Evolutionary conservation across 768 basidiomycete genomes (phyloP), one percentile per base, ranked within the genome.

Genomic region (Tricholoma flavovirens): DNA sequence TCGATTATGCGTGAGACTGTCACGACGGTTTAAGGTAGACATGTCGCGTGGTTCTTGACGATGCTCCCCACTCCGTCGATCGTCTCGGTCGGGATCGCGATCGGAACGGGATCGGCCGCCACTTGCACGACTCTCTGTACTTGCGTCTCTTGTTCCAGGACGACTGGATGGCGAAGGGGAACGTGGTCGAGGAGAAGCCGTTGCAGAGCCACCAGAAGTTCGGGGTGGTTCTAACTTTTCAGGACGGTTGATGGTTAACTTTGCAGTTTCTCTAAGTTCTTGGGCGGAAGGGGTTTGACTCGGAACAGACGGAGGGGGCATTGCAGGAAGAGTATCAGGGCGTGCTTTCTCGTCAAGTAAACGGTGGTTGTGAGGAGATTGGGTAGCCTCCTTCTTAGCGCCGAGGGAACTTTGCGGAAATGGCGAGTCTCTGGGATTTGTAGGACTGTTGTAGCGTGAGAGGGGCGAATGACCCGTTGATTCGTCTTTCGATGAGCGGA

Each of bases 231-330:
- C 80, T 19, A 62, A 59, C 57, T 74, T 75, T 12, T 77, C 76
- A 3, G 75, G 61, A 63, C 83, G 75, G 33, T 66, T 67, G 42
- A 84, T 79, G 14, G 82, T 77, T 64, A 87, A 85, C 63, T 86
- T 87, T 5, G 89, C 90, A 2, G 87, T 90, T 66, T 88, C 88
- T 50, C 90, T 80, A 14, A 91, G 76, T 62, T 90, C 90, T 61
- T 90, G 87, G 1, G 89, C 88, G 9, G 86, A 87, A 5, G 75
- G 71, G 0, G 89, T 90, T 63, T 90, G 88, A 62, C 90, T 92
- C 2, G 90, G 90, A 49, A 77, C 83, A 22, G 74, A 77, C 15
- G 90, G 90, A 4, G 91, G 90, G 11, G 87, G 88, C 89, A 93
- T 92, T 1, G 65, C 65, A 33, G 80, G 77, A n/a, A 64, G 67